Base-by-base conservation (phyloP, 805 yeast genomes). In the Kazachstania africana region DNA sequence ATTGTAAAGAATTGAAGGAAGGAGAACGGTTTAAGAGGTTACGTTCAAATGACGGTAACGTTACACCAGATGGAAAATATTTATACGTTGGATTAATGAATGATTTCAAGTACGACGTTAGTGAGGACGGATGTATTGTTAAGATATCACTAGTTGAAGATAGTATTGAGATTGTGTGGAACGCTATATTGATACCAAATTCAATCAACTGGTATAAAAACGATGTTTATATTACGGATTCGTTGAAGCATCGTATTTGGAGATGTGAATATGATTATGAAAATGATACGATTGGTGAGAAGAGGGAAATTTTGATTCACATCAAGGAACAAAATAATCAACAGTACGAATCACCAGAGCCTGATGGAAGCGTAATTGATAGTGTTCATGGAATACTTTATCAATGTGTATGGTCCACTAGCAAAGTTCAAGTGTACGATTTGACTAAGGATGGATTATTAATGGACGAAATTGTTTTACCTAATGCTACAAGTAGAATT, bases 61-160 rank as follows among this genome's bases (percentile, higher is more conserved):
- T 84, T 25, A 85, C 82, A 37, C 78, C 81, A 3, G 60, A 70
- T 46, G 94, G 95, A 1, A 43, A 42, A 6, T 66, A 76, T 38
- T 67, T 84, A 31, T 78, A 81, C 70, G 72, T 81, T 30, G 95
- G 95, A 1, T 64, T 87, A 14, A 85, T 85, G 94, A 64, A 65
- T 15, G 73, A 72, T 36, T 72, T 71, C 42, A 63, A 60, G 12
- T 47, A 54, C 16, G 40, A 31, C 13, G 35, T 42, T 12, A 55
- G 60, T 1, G 70, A 69, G 17, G 44, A 48, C 33, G 95, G 95
- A 1, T 63, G 62, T 29, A 46, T 76, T 28, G 63, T 68, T 44
- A 59, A 64, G 26, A 58, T 64, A 32, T 57, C 60, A 24, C 45
- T 62, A 12, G 38, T 45, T 12, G 51, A 54, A 8, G 48, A 47